These are phyloP conservation scores for Agrostemma githago DNA, from an alignment of 148 eudicot species.

Conservation along the genomic window DNA sequence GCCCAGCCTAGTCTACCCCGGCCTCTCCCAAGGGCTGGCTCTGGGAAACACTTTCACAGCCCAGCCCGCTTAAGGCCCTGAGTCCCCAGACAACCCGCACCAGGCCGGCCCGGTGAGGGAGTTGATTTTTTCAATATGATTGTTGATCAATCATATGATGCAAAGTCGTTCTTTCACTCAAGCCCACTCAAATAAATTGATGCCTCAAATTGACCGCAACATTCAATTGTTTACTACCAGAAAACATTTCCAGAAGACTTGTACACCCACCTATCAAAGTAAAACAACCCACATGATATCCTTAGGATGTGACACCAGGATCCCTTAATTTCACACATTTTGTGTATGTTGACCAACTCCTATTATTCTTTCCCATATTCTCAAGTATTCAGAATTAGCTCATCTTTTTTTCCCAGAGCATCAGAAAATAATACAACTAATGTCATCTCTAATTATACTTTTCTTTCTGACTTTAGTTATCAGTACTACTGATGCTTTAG, in stretches of 20 bases:
- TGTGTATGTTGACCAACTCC: background rate
- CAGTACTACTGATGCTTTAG: background rate
- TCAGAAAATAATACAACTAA: background rate
- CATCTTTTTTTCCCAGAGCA: constrained; percentile 2
- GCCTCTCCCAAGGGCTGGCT: no score
- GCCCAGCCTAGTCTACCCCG: no score
- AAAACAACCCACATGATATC: background rate
- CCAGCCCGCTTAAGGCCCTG: no score
- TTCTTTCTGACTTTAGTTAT: background rate
- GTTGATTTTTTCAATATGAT: background rate
- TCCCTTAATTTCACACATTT: background rate
- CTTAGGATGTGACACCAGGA: background rate
- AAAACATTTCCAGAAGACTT: background rate
- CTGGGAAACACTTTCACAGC: no score
- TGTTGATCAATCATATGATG: background rate
- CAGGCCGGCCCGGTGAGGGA: background rate
- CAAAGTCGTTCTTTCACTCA: constrained; percentile 1
- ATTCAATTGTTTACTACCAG: background rate
- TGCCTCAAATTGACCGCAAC: constrained; percentile 3
- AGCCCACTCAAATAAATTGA: background rate
- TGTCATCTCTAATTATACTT: constrained; percentile 3
- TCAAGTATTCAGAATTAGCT: background rate
- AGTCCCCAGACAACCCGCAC: background rate
- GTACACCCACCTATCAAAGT: background rate
- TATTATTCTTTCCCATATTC: background rate